A percentile compares a stretch with the other conserved stretches of the same genome.
Evolutionary conservation across 164 flowering plant genomes (phyloP).

Genomic region (Santalum album): DNA sequence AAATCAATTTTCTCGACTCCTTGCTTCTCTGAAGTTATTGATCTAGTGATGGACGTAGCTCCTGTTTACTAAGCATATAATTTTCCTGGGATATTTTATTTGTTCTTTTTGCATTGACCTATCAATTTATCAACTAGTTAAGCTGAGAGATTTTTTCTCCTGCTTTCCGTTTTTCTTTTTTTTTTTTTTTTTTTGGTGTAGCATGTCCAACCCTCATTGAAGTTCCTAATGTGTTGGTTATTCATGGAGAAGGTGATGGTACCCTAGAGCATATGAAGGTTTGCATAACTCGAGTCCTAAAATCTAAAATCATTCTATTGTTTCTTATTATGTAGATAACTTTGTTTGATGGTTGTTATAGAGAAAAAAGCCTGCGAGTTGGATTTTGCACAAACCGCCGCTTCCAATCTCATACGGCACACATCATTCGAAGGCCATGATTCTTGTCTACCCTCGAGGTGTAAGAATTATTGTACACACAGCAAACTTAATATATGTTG

Average conservation of each 20-base stretch:
- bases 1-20: no score
- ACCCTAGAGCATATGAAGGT: slow-evolving; percentile 73
- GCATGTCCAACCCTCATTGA: slow-evolving; percentile 73
- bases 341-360: slow-evolving; percentile 19
- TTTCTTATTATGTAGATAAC: slow-evolving; percentile 3
- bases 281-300: not conserved
- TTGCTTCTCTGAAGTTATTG: no score
- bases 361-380: slow-evolving; percentile 74
- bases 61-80: no score
- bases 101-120: no score
- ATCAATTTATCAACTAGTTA: no score
- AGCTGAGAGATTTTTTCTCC: no score
- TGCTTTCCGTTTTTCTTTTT: no score
- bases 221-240: slow-evolving; percentile 68
- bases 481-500: slow-evolving; percentile 86
- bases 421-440: slow-evolving; percentile 98
- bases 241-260: slow-evolving; percentile 93
- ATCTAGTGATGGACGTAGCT: no score
- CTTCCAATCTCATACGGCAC: slow-evolving; percentile 95
- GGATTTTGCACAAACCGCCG: slow-evolving; percentile 91
- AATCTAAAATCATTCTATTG: not conserved
- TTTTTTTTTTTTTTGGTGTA: slow-evolving; percentile 20
- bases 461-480: slow-evolving; percentile 85
- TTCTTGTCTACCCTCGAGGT: slow-evolving; percentile 89
- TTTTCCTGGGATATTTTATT: no score